Percentiles rank a stretch among this genome's conserved stretches.
Conservation (phyloP, 192 early-diverging fungal species). For the Backusella parvicylindrica region DNA sequence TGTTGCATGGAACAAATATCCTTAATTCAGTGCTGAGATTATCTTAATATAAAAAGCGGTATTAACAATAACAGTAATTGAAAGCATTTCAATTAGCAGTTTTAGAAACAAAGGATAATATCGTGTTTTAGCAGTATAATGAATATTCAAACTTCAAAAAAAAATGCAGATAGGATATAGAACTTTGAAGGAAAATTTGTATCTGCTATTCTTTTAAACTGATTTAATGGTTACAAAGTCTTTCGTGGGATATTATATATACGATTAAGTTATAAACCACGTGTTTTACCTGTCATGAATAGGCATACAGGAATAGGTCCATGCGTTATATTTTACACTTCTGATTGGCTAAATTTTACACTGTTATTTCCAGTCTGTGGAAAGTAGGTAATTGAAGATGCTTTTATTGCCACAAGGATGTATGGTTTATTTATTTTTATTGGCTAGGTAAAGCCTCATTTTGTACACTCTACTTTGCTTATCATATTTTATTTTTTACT, state of each 20-base stretch:
- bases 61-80: not conserved
- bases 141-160: not conserved
- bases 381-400: not conserved
- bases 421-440: not conserved
- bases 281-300: conserved; percentile 3
- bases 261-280: not conserved
- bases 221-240: not conserved
- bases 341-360: not conserved
- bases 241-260: not conserved
- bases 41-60: not conserved
- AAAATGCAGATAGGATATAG: not conserved
- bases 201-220: not conserved
- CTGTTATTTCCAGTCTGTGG: not conserved
- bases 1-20: not conserved
- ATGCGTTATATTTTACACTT: not conserved
- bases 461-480: not conserved
- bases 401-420: not conserved
- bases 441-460: not conserved
- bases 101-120: not conserved
- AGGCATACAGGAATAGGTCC: not conserved
- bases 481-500: not conserved
- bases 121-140: not conserved
- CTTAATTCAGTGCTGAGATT: not conserved
- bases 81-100: not conserved
- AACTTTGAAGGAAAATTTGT: not conserved